Conservation (phyloP, 345 rosid species). For the Eutrema heterophyllum region DNA sequence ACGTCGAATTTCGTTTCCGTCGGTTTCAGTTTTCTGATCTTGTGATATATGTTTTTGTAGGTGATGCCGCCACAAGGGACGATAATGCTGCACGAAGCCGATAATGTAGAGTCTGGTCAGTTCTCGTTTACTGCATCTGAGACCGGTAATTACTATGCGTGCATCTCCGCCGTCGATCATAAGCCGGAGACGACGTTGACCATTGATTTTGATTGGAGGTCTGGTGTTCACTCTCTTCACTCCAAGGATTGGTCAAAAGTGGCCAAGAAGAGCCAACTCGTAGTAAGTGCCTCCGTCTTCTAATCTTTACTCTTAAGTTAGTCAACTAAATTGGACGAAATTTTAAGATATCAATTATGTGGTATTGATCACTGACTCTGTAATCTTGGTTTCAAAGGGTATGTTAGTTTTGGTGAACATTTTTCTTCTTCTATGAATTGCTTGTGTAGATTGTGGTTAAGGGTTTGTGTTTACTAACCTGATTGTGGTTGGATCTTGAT, state of each 20-base stretch:
- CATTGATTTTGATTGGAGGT: conserved; percentile 79
- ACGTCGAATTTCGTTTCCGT: background rate
- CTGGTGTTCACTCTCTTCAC: conserved; percentile 61
- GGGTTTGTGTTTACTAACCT: background rate
- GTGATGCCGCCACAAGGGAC: conserved; percentile 55
- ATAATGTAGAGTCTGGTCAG: conserved; percentile 61
- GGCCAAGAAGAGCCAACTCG: conserved; percentile 75
- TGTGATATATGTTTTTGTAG: conserved; percentile 25
- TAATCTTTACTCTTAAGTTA: background rate
- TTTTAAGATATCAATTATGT: no score
- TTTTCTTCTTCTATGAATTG: background rate
- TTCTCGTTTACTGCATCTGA: conserved; percentile 77
- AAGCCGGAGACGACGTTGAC: conserved; percentile 45
- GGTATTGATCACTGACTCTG: no score
- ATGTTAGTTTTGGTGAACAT: background rate
- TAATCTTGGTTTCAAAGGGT: background rate
- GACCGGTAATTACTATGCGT: conserved; percentile 58
- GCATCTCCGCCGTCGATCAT: conserved; percentile 60
- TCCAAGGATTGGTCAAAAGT: conserved; percentile 78
- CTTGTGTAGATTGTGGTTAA: background rate
- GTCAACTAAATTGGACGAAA: background rate
- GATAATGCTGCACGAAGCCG: conserved; percentile 47
- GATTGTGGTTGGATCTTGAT: background rate
- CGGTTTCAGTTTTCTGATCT: background rate
- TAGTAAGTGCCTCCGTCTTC: conserved; percentile 39